A percentile compares a stretch with the other conserved stretches of the same genome.
phyloP scores from a whole-genome alignment of 192 early-diverging fungal genomes.

The Backusella westeae region DNA sequence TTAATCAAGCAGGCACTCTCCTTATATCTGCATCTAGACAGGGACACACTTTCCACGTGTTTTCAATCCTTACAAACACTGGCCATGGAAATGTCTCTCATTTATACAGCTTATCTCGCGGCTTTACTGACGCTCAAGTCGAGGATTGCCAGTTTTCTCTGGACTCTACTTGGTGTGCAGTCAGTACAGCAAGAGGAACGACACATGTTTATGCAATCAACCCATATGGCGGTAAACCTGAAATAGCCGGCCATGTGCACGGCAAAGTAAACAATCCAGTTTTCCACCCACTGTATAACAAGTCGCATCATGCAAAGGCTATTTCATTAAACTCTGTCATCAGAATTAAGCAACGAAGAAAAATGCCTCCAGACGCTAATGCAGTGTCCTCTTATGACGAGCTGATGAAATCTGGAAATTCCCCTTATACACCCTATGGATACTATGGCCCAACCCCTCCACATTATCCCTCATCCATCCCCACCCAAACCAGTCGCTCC shows the following conservation, averaged over 20 bases:
- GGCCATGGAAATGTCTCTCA: conserved; percentile 38
- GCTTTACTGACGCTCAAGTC: conserved; percentile 72
- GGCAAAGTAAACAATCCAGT: conserved; percentile 37
- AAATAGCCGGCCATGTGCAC: conserved; percentile 53
- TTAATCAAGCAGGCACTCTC: conserved; percentile 65
- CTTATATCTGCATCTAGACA: conserved; percentile 68
- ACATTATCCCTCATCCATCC: background rate
- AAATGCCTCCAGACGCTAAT: conserved; percentile 23
- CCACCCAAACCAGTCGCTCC: background rate
- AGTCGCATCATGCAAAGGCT: background rate
- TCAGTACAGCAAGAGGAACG: conserved; percentile 72
- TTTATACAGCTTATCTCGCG: conserved; percentile 75
- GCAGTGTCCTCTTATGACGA: background rate
- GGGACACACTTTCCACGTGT: conserved; percentile 76
- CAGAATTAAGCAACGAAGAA: conserved; percentile 40
- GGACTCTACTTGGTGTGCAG: conserved; percentile 75
- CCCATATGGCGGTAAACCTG: conserved; percentile 57
- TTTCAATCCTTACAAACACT: conserved; percentile 44
- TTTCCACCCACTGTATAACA: conserved; percentile 20
- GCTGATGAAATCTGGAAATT: background rate
- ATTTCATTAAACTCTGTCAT: conserved; percentile 24
- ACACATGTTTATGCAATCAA: conserved; percentile 73
- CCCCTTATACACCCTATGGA: background rate
- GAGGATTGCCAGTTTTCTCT: conserved; percentile 66
- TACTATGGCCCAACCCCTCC: conserved; percentile 11